Percentiles rank a stretch among this genome's conserved stretches.
Evolutionary conservation across 768 basidiomycete genomes (phyloP).

Genomic region (Tylopilus cervinicoccineus): DNA sequence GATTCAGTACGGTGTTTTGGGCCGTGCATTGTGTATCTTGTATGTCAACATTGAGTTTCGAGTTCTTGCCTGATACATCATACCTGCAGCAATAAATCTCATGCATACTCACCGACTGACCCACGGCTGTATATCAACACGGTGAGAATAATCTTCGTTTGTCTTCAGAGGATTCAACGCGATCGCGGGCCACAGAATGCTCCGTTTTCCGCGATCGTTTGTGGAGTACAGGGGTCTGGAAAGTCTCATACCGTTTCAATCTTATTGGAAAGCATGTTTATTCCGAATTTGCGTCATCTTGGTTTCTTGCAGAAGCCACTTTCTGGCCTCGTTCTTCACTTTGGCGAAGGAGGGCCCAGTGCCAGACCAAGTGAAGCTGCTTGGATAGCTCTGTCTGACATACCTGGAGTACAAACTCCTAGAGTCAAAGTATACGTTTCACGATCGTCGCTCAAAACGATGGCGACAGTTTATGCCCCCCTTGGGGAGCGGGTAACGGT

Average conservation of each 20-base stretch:
- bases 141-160: conserved; percentile 31
- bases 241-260: conserved; percentile 72
- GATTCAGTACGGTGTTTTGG: conserved; percentile 63
- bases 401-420: conserved; percentile 31
- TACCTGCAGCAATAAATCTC: conserved; percentile 26
- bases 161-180: background rate
- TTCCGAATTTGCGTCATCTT: conserved; percentile 45
- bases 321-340: conserved; percentile 63
- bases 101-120: conserved; percentile 36
- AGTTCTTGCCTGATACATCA: background rate
- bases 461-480: conserved; percentile 52
- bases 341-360: conserved; percentile 59
- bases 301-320: conserved; percentile 54
- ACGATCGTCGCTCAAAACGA: conserved; percentile 55
- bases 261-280: conserved; percentile 66
- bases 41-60: conserved; percentile 23
- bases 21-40: conserved; percentile 44
- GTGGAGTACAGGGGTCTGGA: conserved; percentile 74
- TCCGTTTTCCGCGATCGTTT: conserved; percentile 71
- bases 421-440: conserved; percentile 53
- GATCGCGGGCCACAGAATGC: conserved; percentile 46
- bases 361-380: conserved; percentile 65
- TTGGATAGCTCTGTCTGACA: conserved; percentile 45
- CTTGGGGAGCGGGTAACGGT: conserved; percentile 49
- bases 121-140: conserved; percentile 65